phyloP scores from a whole-genome alignment of 257 asterid genomes.

The Solanum habrochaites region DNA sequence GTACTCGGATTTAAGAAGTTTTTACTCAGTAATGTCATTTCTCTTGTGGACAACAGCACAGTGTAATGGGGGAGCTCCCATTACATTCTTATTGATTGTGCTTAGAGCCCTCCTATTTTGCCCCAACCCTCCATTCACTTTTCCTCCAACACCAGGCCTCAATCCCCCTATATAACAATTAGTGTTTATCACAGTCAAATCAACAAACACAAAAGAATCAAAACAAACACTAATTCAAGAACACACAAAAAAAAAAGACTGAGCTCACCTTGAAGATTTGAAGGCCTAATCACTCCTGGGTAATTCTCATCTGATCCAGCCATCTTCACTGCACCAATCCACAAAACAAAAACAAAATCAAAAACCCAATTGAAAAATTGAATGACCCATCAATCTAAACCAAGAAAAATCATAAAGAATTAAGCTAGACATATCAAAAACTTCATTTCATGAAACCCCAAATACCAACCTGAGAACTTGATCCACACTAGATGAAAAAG shows the following conservation, averaged over 20 bases:
- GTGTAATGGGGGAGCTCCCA: conserved; percentile 43
- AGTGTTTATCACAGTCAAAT: neutral
- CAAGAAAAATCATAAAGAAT: neutral
- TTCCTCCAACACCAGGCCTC: conserved; percentile 19
- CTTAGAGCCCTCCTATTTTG: conserved; percentile 69
- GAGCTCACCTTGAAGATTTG: conserved; percentile 39
- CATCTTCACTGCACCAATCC: conserved; percentile 23
- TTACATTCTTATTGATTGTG: conserved; percentile 47
- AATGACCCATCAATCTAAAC: neutral
- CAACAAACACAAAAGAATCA: neutral
- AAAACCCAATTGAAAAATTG: neutral
- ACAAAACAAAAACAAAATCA: neutral
- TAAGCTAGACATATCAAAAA: neutral
- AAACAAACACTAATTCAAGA: neutral
- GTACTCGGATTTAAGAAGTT: neutral
- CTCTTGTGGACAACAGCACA: conserved; percentile 58
- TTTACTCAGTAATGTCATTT: conserved; percentile 51
- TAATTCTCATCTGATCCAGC: conserved; percentile 64
- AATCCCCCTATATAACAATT: conserved; percentile 22
- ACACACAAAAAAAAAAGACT: neutral
- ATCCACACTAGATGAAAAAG: neutral
- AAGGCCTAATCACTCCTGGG: conserved; percentile 34
- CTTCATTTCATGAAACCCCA: neutral
- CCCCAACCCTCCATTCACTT: conserved; percentile 14
- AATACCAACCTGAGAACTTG: neutral